Conservation (phyloP, 2,329 filamentous ascomycete genomes). For the Microcyclospora tardicrescens region DNA sequence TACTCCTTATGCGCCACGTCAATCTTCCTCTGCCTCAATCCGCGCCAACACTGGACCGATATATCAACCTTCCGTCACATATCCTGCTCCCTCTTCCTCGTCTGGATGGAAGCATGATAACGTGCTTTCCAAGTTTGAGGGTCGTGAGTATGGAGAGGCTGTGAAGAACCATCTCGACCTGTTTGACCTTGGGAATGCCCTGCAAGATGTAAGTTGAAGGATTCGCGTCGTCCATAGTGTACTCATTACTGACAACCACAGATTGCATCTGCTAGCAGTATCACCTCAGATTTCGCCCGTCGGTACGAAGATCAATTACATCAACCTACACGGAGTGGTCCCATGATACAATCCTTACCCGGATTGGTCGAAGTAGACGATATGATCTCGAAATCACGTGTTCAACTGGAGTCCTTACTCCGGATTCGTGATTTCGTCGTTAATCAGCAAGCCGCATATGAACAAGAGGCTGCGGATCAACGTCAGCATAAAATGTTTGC, state of each 20-base stretch:
- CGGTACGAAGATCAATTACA: constrained; percentile 38
- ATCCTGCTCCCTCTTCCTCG: constrained; percentile 28
- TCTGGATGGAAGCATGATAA: constrained; percentile 22
- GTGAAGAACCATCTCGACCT: constrained; percentile 53
- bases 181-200: constrained; percentile 44
- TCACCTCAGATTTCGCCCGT: constrained; percentile 36
- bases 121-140: neutral
- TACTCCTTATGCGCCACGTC: constrained; percentile 27
- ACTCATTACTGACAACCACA: constrained; percentile 12
- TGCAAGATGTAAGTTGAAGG: constrained; percentile 33
- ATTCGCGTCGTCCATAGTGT: neutral
- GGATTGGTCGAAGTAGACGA: constrained; percentile 39
- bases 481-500: constrained; percentile 21
- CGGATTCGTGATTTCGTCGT: constrained; percentile 48
- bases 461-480: constrained; percentile 42
- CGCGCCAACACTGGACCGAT: constrained; percentile 20
- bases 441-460: constrained; percentile 44
- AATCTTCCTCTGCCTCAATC: constrained; percentile 24
- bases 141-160: constrained; percentile 3
- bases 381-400: constrained; percentile 35
- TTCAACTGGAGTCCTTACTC: constrained; percentile 37
- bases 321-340: constrained; percentile 35
- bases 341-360: constrained; percentile 37
- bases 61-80: constrained; percentile 30
- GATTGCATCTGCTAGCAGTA: constrained; percentile 33